These are phyloP conservation scores for Telfairia occidentalis DNA, from an alignment of 331 rosid species.

Conservation along the genomic window DNA sequence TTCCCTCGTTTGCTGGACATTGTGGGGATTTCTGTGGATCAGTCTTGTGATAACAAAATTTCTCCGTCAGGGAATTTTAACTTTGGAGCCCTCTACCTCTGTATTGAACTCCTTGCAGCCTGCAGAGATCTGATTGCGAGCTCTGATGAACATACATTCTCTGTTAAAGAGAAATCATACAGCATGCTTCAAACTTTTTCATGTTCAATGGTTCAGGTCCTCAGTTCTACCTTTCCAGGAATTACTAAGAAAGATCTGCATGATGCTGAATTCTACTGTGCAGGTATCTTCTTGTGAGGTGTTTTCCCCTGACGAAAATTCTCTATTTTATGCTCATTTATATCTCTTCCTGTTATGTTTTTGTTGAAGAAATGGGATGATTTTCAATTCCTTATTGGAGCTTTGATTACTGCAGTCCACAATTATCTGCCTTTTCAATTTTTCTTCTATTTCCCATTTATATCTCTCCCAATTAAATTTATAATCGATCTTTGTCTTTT, in stretches of 20 bases:
- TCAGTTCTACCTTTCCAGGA: conserved; percentile 41
- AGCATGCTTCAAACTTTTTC: conserved; percentile 42
- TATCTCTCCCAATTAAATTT: not conserved
- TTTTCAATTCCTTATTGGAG: not conserved
- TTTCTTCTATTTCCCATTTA: not conserved
- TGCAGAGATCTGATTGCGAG: conserved; percentile 41
- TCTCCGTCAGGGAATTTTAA: conserved; percentile 22
- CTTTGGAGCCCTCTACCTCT: conserved; percentile 80
- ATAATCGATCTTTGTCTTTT: not conserved
- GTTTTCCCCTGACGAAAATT: not conserved
- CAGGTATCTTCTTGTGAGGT: conserved; percentile 41
- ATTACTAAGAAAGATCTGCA: conserved; percentile 21
- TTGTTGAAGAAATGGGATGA: not conserved
- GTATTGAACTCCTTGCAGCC: conserved; percentile 56
- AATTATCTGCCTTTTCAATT: not conserved
- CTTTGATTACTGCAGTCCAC: not conserved
- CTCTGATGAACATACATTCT: conserved; percentile 27
- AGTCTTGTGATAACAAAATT: conserved; percentile 16
- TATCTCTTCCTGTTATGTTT: not conserved
- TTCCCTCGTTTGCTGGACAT: conserved; percentile 43
- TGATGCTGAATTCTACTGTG: conserved; percentile 48
- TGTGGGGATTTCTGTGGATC: conserved; percentile 33
- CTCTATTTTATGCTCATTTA: not conserved
- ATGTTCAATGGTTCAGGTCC: conserved; percentile 35
- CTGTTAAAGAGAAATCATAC: conserved; percentile 34